Evolutionary conservation across 1,284 basidiomycete species (phyloP).

Genomic region (Fistulina hepatica): DNA sequence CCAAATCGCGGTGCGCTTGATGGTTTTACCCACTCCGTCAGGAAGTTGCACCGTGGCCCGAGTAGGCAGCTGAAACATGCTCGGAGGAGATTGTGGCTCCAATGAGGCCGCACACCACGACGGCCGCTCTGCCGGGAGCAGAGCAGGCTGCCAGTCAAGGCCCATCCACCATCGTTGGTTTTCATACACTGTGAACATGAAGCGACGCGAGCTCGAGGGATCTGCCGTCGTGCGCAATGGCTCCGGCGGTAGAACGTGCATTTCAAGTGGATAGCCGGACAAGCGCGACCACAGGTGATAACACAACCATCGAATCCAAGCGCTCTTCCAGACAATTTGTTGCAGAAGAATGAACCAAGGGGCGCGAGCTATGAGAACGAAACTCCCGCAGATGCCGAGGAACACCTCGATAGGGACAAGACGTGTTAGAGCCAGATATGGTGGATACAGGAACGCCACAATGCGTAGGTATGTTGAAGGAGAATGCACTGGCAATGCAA

Average conservation of each 20-base stretch:
- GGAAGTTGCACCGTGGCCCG: constrained; percentile 43
- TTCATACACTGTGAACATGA: constrained; percentile 82
- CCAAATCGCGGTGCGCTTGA: constrained; percentile 72
- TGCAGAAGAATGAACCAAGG: constrained; percentile 50
- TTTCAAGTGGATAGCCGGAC: no score
- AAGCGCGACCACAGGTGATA: constrained; percentile 40
- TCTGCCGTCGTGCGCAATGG: constrained; percentile 25
- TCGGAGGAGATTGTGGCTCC: constrained; percentile 52
- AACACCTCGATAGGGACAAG: constrained; percentile 48
- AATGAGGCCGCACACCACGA: constrained; percentile 54
- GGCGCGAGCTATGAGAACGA: constrained; percentile 51
- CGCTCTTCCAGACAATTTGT: constrained; percentile 47
- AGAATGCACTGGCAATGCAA: no score
- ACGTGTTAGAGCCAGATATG: constrained; percentile 30
- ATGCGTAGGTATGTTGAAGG: background rate
- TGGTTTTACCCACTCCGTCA: constrained; percentile 31
- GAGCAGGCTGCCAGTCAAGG: constrained; percentile 86
- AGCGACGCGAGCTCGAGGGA: constrained; percentile 45
- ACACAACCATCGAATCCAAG: constrained; percentile 49
- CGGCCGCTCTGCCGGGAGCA: constrained; percentile 83
- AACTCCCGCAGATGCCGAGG: constrained; percentile 46
- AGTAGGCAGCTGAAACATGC: constrained; percentile 51
- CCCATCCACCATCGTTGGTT: constrained; percentile 95
- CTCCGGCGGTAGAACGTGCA: constrained; percentile 34
- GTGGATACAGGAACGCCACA: background rate